Evolutionary conservation across 768 basidiomycete species (phyloP), one percentile per base, ranked within the genome.

Genomic region (Asterophora lycoperdoides): DNA sequence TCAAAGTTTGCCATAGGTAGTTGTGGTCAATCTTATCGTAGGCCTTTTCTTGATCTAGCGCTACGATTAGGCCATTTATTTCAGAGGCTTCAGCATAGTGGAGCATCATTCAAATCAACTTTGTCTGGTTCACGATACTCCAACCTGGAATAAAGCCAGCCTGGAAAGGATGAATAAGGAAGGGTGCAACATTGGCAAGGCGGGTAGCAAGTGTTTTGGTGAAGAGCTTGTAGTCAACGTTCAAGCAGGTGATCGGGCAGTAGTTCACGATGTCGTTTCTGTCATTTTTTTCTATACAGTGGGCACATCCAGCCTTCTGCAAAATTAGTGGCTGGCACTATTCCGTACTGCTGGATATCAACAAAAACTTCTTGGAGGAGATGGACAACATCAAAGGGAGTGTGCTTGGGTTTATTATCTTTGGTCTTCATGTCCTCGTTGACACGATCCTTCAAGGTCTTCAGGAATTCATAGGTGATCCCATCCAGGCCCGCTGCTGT

Each of bases 231-330:
- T 71, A 70, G 51, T 70, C 68, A 0, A 63, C 51, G 49, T 71
- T 71, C 2, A 69, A 58, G 0, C 72, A 54, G 0, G 67, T 71
- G 0, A 75, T 71, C 0, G 71, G 72, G 0, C 67, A 4, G 40
- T 74, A 74, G 45, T 69, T 73, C 15, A 42, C 60, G 0, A 71
- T 69, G 1, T 63, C 48, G 0, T 19, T 46, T 1, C 18, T 33
- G 20, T 69, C 64, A 0, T 60, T 66, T 41, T 76, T 75, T 38
- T 76, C n/a, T 76, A 43, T 68, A 75, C 0, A 76, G 26, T 0
- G 64, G 71, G 58, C 67, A 68, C 63, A 71, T 66, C 65, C 61
- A 65, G 0, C 73, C 73, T 2, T 59, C 38, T 0, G 64, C 26
- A 38, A 70, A 77, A 0, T 13, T 5, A 1, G 57, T 47, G 0